phyloP scores from a whole-genome alignment of 257 asterid genomes.

The Ehretia macrophylla region DNA sequence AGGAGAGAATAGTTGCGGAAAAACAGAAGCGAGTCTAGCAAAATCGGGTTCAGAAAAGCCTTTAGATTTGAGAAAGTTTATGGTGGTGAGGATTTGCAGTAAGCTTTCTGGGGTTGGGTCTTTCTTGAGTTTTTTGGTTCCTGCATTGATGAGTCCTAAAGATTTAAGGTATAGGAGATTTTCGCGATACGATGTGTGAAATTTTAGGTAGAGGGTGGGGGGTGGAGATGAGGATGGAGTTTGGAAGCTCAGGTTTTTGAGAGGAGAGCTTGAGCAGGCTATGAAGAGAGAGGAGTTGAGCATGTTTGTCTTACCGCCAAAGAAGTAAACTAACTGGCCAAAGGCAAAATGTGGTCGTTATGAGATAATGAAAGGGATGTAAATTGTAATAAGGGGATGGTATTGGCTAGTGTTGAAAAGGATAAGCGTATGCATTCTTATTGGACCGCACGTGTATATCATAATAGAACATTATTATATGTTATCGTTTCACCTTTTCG shows the following conservation, averaged over 20 bases:
- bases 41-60: conserved; percentile 29
- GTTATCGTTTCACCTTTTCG: no score
- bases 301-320: not conserved
- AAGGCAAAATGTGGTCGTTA: not conserved
- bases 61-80: conserved; percentile 25
- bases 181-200: conserved; percentile 25
- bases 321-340: no score
- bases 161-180: conserved; percentile 30
- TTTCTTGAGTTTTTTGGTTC: conserved; percentile 6
- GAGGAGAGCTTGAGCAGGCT: conserved; percentile 6
- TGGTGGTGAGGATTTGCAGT: conserved; percentile 21
- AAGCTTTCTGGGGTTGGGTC: conserved; percentile 25
- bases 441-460: no score
- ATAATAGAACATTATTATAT: no score
- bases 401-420: no score
- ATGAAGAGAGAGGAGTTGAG: conserved; percentile 6
- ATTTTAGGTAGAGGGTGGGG: conserved; percentile 12
- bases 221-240: conserved; percentile 12
- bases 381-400: no score
- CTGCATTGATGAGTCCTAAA: conserved; percentile 21
- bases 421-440: no score
- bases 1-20: conserved; percentile 20
- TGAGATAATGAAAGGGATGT: not conserved
- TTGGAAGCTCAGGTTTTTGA: not conserved
- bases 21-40: conserved; percentile 21